A percentile compares a stretch with the other conserved stretches of the same genome.
phyloP scores from a whole-genome alignment of 805 yeast species.

The Myxozyma neotropica region DNA sequence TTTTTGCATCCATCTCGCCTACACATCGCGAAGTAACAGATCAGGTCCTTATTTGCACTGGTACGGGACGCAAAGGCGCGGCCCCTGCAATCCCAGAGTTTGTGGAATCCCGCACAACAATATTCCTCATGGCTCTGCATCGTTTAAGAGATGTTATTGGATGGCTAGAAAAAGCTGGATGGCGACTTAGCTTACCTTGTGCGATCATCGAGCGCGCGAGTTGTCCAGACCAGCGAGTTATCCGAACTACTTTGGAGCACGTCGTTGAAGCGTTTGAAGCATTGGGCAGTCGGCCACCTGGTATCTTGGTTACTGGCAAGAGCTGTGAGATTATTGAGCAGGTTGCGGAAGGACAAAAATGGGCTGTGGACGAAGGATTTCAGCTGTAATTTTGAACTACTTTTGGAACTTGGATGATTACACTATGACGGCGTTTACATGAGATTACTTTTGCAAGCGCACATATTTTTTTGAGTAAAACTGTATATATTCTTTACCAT shows the following conservation, averaged over 20 bases:
- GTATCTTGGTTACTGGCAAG: conserved; percentile 77
- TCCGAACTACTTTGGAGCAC: conserved; percentile 68
- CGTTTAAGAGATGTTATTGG: conserved; percentile 50
- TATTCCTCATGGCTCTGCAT: conserved; percentile 88
- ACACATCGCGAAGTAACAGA: conserved; percentile 92
- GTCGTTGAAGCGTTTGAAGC: conserved; percentile 73
- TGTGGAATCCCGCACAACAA: conserved; percentile 72
- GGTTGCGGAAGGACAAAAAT: conserved; percentile 39
- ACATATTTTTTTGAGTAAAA: too few relatives aligned
- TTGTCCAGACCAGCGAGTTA: conserved; percentile 87
- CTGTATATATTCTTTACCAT: too few relatives aligned
- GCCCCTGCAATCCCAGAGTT: conserved; percentile 77
- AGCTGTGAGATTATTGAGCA: conserved; percentile 62
- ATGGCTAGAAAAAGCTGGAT: conserved; percentile 55
- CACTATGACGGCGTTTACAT: too few relatives aligned
- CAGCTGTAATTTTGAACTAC: not conserved
- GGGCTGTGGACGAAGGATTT: conserved; percentile 55
- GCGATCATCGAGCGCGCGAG: conserved; percentile 89
- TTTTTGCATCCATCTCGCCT: conserved; percentile 79
- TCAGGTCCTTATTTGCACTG: conserved; percentile 90
- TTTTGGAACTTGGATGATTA: not conserved
- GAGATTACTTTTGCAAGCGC: too few relatives aligned
- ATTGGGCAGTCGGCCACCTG: conserved; percentile 90
- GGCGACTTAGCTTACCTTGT: conserved; percentile 76
- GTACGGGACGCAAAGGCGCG: conserved; percentile 87